These are phyloP conservation scores for Dysphania ambrosioides DNA, from an alignment of 148 eudicot genomes.

Conservation along the genomic window DNA sequence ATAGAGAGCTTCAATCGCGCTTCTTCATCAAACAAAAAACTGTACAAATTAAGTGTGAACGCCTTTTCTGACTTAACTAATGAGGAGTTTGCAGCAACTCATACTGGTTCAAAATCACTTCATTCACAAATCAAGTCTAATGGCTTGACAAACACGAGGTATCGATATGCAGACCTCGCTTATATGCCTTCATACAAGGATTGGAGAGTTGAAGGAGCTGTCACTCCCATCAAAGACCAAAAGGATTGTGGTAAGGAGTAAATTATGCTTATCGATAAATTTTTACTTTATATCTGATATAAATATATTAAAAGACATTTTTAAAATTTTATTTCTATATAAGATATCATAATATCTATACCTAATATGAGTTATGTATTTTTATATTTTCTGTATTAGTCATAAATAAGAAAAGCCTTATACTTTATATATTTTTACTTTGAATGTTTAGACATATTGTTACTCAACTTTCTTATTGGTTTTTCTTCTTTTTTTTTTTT, in stretches of 20 bases:
- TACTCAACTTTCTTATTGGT: too few relatives aligned
- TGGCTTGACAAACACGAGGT: background rate
- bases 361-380: too few relatives aligned
- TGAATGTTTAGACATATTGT: too few relatives aligned
- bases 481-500: too few relatives aligned
- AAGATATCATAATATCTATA: too few relatives aligned
- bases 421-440: too few relatives aligned
- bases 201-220: constrained; percentile 21
- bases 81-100: constrained; percentile 31
- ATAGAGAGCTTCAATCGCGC: constrained; percentile 35
- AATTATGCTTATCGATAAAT: too few relatives aligned
- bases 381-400: too few relatives aligned
- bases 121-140: too few relatives aligned
- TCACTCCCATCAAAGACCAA: constrained; percentile 27
- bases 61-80: constrained; percentile 37
- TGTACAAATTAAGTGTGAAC: constrained; percentile 39
- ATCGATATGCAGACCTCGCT: background rate
- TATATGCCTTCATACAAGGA: constrained; percentile 5
- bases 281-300: background rate
- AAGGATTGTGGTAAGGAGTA: constrained; percentile 19
- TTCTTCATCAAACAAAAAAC: constrained; percentile 23
- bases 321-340: too few relatives aligned
- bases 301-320: too few relatives aligned
- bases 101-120: constrained; percentile 3
- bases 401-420: too few relatives aligned